These are phyloP conservation scores for Boletus tomentosulus DNA, from an alignment of 768 basidiomycete species.

Conservation along the genomic window DNA sequence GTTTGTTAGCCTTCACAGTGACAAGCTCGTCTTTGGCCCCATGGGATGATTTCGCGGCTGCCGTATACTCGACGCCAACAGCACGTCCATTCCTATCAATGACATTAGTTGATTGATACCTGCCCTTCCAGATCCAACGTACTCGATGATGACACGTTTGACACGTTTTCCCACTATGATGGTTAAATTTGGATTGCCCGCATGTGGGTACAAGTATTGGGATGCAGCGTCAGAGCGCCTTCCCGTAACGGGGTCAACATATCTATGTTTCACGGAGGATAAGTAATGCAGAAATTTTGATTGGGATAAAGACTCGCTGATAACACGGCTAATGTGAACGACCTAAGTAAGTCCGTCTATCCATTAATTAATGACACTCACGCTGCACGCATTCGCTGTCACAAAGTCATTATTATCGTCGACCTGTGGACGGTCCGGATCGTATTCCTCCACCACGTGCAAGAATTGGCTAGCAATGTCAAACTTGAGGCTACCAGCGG, in stretches of 20 bases:
- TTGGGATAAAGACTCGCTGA: constrained; percentile 5
- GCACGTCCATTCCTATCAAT: constrained; percentile 31
- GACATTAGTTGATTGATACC: background rate
- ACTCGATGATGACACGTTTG: constrained; percentile 37
- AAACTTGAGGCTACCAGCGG: constrained; percentile 8
- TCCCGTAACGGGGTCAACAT: constrained; percentile 43
- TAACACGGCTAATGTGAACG: constrained; percentile 8
- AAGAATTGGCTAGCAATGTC: constrained; percentile 42
- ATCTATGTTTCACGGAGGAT: constrained; percentile 34
- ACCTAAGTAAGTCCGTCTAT: background rate
- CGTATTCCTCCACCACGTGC: constrained; percentile 41
- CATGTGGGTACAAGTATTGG: constrained; percentile 34
- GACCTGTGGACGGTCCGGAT: constrained; percentile 39
- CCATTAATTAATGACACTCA: constrained; percentile 1
- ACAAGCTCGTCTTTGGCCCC: constrained; percentile 3
- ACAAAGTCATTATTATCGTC: constrained; percentile 48
- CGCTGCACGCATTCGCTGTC: constrained; percentile 21
- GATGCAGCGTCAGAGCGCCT: constrained; percentile 32
- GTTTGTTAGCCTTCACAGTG: constrained; percentile 27
- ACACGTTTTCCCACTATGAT: constrained; percentile 32
- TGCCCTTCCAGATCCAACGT: background rate
- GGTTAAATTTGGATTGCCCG: constrained; percentile 28
- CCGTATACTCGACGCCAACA: constrained; percentile 34
- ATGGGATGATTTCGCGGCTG: constrained; percentile 24
- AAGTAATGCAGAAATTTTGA: background rate